Evolutionary conservation across 106 monocot genomes (phyloP).

Genomic region (Ottelia alismoides): DNA sequence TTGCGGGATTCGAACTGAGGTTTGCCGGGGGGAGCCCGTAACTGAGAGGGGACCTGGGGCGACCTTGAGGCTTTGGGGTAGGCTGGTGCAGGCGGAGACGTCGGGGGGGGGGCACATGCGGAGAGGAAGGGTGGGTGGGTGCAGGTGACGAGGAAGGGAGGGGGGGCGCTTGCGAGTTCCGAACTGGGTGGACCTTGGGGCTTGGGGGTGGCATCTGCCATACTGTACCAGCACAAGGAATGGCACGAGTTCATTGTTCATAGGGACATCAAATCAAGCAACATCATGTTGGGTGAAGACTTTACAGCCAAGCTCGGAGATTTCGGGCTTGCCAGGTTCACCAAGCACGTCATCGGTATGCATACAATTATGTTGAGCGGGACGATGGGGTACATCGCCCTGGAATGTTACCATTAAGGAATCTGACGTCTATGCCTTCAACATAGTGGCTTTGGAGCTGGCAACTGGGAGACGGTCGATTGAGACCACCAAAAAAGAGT

Average conservation of each 20-base stretch:
- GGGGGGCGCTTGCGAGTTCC: too few species aligned
- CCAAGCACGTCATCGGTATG: conserved; percentile 1
- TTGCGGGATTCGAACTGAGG: too few species aligned
- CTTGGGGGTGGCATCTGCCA: conserved; percentile 1
- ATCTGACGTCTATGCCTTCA: conserved; percentile 9
- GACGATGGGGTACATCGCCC: conserved; percentile 11
- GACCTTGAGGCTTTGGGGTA: too few species aligned
- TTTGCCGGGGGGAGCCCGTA: too few species aligned
- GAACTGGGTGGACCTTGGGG: too few species aligned
- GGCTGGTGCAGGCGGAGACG: too few species aligned
- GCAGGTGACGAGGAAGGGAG: too few species aligned
- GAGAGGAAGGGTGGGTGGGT: too few species aligned
- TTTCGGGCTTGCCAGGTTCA: conserved; percentile 11
- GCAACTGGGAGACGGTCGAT: conserved; percentile 7
- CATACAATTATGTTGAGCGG: conserved; percentile 5
- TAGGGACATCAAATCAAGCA: too few species aligned
- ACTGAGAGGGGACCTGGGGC: too few species aligned
- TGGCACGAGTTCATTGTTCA: conserved; percentile 9
- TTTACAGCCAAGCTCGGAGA: conserved; percentile 10
- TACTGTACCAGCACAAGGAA: conserved; percentile 10
- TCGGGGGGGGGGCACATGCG: too few species aligned
- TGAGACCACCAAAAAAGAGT: background rate
- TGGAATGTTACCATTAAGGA: conserved; percentile 7
- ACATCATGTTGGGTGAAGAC: conserved; percentile 7
- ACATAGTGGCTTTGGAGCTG: conserved; percentile 9